Evolutionary conservation across 345 rosid species (phyloP), one percentile per base, ranked within the genome.

Genomic region (Corchorus capsularis): DNA sequence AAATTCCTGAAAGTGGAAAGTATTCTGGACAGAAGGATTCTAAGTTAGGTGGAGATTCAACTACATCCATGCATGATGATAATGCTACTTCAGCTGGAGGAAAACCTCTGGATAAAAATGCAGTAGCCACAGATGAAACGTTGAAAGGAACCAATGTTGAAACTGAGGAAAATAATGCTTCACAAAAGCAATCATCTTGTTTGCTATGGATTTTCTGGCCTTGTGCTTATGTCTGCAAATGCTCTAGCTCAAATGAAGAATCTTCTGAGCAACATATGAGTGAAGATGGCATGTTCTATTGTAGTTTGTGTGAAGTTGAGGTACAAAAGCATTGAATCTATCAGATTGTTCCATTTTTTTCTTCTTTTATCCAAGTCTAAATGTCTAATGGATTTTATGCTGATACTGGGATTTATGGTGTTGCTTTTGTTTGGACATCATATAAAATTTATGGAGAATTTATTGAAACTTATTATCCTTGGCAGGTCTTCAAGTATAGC

Each of bases 241-340:
- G 85, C 78, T 89, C 82, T 79, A 63, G 81, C 79, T 82, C 89
- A 20, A 79, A 82, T 9, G 87, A 87, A 45, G 89, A 92, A 79
- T 85, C 92, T 81, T 85, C 93, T 45, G 92, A 90, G 79, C 96
- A 82, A 64, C 89, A 89, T 56, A 83, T 75, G 78, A 93, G 94
- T 20, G 98, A 96, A 85, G 99, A 96, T 79, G 99, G 97, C 78
- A 91, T 93, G 99, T 96, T 91, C 85, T 96, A 88, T 79, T 96
- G 98, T 83, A 93, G 97, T 80, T 89, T 96, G 79, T 96, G 99
- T 82, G 97, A 93, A 87, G 97, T 92, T 53, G 98, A 96, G 99
- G 99, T 96, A 73, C 83, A 45, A 60, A 69, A 79, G 39, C 74
- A 52, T 22, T 79, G 22, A 45, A 69, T 75, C 71, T 22, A 11